Conservation (phyloP, 495 filamentous ascomycete genomes). For the Endocarpon pusillum region DNA sequence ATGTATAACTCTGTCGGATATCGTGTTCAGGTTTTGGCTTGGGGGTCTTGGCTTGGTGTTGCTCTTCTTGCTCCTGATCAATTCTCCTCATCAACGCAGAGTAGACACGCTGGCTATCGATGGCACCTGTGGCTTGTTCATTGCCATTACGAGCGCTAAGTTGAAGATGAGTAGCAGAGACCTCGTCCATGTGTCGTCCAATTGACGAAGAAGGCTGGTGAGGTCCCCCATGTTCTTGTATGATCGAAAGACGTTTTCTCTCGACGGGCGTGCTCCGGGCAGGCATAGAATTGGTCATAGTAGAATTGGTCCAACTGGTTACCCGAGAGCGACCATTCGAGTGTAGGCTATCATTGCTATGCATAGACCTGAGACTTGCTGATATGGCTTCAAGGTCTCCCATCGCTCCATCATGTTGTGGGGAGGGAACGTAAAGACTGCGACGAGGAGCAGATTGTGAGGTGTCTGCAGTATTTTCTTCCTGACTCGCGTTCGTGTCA, state of each 20-base stretch:
- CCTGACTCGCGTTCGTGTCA: too few relatives aligned
- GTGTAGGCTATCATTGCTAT: conserved; percentile 29
- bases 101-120: conserved; percentile 52
- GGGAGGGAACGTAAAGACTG: conserved; percentile 8
- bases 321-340: conserved; percentile 46
- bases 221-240: conserved; percentile 42
- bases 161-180: conserved; percentile 6
- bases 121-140: conserved; percentile 13
- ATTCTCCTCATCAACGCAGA: conserved; percentile 57
- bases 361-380: conserved; percentile 9
- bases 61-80: conserved; percentile 18
- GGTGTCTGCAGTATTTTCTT: too few relatives aligned
- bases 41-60: conserved; percentile 13
- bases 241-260: conserved; percentile 43
- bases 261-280: conserved; percentile 21
- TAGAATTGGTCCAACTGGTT: conserved; percentile 62
- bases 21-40: conserved; percentile 17
- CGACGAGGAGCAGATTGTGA: too few relatives aligned
- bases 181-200: conserved; percentile 1
- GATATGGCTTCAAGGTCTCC: conserved; percentile 33
- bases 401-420: conserved; percentile 24
- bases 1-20: conserved; percentile 15
- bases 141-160: conserved; percentile 5
- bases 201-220: conserved; percentile 18
- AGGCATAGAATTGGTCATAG: conserved; percentile 29